A percentile compares a stretch with the other conserved stretches of the same genome.
These are phyloP conservation scores for Ogataea ganodermae DNA, from an alignment of 805 yeast species.

Conservation along the genomic window DNA sequence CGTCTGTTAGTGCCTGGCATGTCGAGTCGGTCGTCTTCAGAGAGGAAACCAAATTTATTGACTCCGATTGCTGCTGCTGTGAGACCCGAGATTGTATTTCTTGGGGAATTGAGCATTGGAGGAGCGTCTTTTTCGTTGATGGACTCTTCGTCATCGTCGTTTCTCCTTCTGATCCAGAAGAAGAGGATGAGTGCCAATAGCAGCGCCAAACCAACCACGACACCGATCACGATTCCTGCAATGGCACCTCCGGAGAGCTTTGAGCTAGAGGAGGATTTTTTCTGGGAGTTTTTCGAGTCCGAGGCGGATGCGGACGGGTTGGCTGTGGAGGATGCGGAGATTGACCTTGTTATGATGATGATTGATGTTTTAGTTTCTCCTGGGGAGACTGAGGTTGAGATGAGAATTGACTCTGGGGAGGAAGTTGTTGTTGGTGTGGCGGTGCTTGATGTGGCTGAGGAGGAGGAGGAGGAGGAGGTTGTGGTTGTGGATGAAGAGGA, in stretches of 20 bases:
- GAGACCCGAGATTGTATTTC: constrained; percentile 9
- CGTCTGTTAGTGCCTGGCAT: constrained; percentile 32
- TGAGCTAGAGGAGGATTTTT: constrained; percentile 8
- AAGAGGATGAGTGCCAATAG: constrained; percentile 21
- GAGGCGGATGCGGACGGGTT: constrained; percentile 20
- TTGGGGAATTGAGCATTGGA: constrained; percentile 15
- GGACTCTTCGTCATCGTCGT: constrained; percentile 19
- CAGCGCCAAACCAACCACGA: constrained; percentile 27
- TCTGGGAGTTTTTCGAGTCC: constrained; percentile 8
- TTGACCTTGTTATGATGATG: constrained; percentile 29
- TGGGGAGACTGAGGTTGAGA: constrained; percentile 28
- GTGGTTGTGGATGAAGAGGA: constrained; percentile 22
- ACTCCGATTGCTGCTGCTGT: constrained; percentile 19
- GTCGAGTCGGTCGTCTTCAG: constrained; percentile 26
- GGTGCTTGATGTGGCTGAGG: constrained; percentile 16
- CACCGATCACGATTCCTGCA: constrained; percentile 40
- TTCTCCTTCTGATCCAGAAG: constrained; percentile 25
- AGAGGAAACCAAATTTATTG: constrained; percentile 26
- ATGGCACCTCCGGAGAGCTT: constrained; percentile 35
- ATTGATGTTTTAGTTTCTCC: constrained; percentile 25
- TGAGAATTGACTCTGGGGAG: constrained; percentile 10
- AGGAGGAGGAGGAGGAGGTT: constrained; percentile 15
- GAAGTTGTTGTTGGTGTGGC: constrained; percentile 14
- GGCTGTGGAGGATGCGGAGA: constrained; percentile 20
- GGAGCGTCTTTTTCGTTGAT: constrained; percentile 13